Base-by-base conservation (phyloP, 495 filamentous ascomycete genomes). In the Immersiella caudata region DNA sequence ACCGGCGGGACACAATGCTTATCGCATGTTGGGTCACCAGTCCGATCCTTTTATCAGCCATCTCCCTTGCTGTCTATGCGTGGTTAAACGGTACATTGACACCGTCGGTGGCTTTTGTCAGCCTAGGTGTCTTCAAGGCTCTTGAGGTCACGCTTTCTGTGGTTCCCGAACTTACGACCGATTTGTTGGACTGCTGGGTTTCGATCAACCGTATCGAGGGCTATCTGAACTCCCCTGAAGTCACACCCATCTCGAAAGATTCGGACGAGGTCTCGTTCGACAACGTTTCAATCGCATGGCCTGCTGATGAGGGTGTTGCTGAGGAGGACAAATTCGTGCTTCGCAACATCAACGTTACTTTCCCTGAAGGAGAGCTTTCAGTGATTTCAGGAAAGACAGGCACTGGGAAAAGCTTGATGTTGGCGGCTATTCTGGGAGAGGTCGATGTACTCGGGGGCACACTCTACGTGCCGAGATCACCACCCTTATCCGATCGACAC, bases 31-130 rank as follows among this genome's bases (percentile, higher is more conserved):
- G 92, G 92, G 87, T 94, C 63, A 82, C 88, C 33, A 86, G 89
- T 29, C 93, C 93, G 0, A 82, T 95, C 29, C 75, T 93, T 62
- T 83, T 96, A 12, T 88, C 92, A 2, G 91, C 89, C 5, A 83
- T 88, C 16, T 87, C 91, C 0, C 76, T 96, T 14, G 84, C 88
- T 0, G 83, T 88, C 6, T 94, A 94, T 71, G 87, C 91, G 2
- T 54, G 84, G 9, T 70, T 90, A 0, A 72, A 90, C 62, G 87
- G 89, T 1, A 77, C 81, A 0, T 79, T 96, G 4, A 81, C 87
- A 0, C 86, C 93, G 2, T 92, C 91, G 0, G 86, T 93, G 18
- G 93, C 93, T 2, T 96, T 96, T 68, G 93, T 93, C 18, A 87
- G 90, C 60, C 83, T 96, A 54, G 84, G 88, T 1, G 80, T 96